phyloP scores from a whole-genome alignment of 495 filamentous ascomycete species.

The Tuber microsphaerosporum region DNA sequence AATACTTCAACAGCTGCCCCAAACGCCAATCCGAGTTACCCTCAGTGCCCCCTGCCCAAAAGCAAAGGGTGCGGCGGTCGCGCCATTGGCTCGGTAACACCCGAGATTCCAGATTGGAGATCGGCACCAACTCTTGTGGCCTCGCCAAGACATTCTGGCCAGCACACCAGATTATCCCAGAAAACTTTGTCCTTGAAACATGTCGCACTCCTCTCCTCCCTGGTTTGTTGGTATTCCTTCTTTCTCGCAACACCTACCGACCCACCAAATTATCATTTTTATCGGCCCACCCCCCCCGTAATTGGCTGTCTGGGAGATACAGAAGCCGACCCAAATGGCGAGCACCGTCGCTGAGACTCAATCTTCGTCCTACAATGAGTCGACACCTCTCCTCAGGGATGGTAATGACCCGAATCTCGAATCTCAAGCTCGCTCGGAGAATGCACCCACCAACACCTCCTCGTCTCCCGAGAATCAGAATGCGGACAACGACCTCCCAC shows the following conservation, averaged over 20 bases:
- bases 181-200: background rate
- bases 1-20: too few species aligned
- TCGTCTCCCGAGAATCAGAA: slow-evolving; percentile 7
- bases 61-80: background rate
- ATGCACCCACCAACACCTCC: slow-evolving; percentile 10
- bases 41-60: too few species aligned
- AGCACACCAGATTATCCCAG: background rate
- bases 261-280: background rate
- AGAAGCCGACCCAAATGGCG: background rate
- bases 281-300: background rate
- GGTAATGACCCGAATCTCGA: slow-evolving; percentile 9
- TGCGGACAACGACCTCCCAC: slow-evolving; percentile 21
- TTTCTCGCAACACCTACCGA: background rate
- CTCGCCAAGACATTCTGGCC: background rate
- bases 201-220: background rate
- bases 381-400: slow-evolving; percentile 17
- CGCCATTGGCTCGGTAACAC: background rate
- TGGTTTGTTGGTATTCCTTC: background rate
- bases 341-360: background rate
- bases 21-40: too few species aligned
- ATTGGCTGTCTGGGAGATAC: background rate
- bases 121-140: background rate
- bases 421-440: background rate
- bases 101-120: background rate
- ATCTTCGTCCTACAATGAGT: slow-evolving; percentile 6